Evolutionary conservation across 129 eudicot genomes (phyloP).

Genomic region (Artemisia annua): DNA sequence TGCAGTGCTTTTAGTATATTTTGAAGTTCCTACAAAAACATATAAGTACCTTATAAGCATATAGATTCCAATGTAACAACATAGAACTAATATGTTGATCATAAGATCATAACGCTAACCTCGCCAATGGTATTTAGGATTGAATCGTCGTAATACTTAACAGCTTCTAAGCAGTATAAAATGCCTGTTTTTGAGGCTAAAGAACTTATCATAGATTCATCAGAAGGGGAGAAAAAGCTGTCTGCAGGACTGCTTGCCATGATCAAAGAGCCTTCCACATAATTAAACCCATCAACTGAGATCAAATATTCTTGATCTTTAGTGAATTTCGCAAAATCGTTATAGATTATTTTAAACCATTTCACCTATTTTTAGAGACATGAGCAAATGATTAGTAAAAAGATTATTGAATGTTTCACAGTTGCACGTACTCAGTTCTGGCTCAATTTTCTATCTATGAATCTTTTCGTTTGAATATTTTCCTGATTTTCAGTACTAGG

Average conservation of each 20-base stretch:
- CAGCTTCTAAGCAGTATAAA: slow-evolving; percentile 39
- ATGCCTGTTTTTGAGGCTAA: slow-evolving; percentile 23
- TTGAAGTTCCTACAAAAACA: slow-evolving; percentile 35
- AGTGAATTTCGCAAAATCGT: slow-evolving; percentile 32
- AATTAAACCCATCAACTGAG: slow-evolving; percentile 33
- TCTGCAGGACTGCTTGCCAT: slow-evolving; percentile 16
- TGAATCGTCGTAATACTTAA: slow-evolving; percentile 37
- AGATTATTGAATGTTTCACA: neutral
- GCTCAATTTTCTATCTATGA: too few species aligned
- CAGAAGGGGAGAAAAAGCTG: slow-evolving; percentile 24
- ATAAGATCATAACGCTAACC: slow-evolving; percentile 22
- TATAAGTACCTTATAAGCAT: neutral
- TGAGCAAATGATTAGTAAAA: slow-evolving; percentile 3
- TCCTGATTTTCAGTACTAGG: too few species aligned
- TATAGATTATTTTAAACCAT: slow-evolving; percentile 36
- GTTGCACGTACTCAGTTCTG: neutral
- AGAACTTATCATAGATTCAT: slow-evolving; percentile 16
- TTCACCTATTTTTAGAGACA: slow-evolving; percentile 29
- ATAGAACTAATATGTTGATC: slow-evolving; percentile 1
- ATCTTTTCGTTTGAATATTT: too few species aligned
- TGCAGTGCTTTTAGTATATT: slow-evolving; percentile 26
- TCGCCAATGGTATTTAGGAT: slow-evolving; percentile 25
- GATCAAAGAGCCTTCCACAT: slow-evolving; percentile 41
- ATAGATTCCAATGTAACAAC: neutral
- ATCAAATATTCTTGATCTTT: slow-evolving; percentile 45